Conservation (phyloP, 75 land plant species). For the Sequoia sempervirens region DNA sequence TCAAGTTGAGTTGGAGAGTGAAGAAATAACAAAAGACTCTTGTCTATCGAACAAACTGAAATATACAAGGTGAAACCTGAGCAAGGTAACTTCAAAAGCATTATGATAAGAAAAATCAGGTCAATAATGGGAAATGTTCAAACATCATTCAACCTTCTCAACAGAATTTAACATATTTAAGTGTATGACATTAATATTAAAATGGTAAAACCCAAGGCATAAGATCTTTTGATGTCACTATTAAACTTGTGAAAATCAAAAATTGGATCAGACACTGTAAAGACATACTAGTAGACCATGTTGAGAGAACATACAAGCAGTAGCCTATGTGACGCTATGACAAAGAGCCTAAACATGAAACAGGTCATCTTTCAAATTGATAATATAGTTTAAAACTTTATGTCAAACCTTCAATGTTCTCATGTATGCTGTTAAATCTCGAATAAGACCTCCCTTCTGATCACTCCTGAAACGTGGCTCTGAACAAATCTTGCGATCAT, state of each 20-base stretch:
- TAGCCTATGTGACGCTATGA: not conserved
- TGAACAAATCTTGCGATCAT: slow-evolving; percentile 89
- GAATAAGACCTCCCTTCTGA: slow-evolving; percentile 80
- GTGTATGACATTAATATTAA: not conserved
- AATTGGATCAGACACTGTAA: not conserved
- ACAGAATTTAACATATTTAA: not conserved
- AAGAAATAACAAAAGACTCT: not conserved
- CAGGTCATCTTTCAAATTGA: not conserved
- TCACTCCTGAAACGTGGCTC: slow-evolving; percentile 77
- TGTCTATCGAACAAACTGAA: not conserved
- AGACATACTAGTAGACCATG: not conserved
- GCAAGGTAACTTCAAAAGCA: slow-evolving; percentile 11
- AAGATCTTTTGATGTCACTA: not conserved
- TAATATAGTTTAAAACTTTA: not conserved
- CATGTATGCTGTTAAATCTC: slow-evolving; percentile 84
- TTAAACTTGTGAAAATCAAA: not conserved
- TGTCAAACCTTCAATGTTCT: slow-evolving; percentile 81
- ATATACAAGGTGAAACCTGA: slow-evolving; percentile 8
- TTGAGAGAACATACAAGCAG: not conserved
- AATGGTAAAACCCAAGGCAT: not conserved
- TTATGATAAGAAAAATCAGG: not conserved
- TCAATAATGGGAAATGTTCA: not conserved
- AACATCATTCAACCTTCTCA: not conserved
- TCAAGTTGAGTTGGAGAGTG: not conserved
- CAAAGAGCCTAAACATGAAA: not conserved